phyloP scores from a whole-genome alignment of 495 filamentous ascomycete species.

The Podospora conica region DNA sequence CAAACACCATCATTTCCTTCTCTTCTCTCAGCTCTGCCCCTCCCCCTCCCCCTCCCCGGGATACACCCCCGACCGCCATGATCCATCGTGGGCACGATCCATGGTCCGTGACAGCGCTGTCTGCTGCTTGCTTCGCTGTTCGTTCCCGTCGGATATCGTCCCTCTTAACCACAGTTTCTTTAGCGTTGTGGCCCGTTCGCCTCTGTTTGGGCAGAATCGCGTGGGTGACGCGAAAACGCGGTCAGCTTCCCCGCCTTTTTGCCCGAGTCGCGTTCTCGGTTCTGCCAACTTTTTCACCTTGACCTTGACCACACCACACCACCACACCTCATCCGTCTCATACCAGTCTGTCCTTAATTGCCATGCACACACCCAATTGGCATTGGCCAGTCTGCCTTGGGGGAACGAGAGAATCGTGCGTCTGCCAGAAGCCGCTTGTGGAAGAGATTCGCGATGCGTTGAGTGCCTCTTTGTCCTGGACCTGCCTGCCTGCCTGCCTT shows the following conservation, averaged over 20 bases:
- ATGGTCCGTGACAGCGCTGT: constrained; percentile 8
- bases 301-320: background rate
- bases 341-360: constrained; percentile 7
- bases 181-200: constrained; percentile 5
- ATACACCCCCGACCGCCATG: background rate
- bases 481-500: no score
- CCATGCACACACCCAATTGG: background rate
- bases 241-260: constrained; percentile 15
- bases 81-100: background rate
- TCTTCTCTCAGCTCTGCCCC: background rate
- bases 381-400: background rate
- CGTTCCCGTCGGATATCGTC: background rate
- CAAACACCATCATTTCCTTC: background rate
- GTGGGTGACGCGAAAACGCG: constrained; percentile 16
- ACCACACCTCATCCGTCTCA: background rate
- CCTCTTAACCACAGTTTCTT: constrained; percentile 1
- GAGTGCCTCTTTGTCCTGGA: background rate
- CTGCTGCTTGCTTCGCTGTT: background rate
- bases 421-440: background rate
- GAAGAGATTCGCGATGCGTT: background rate
- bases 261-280: background rate
- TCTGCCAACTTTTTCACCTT: constrained; percentile 5
- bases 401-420: background rate
- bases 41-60: background rate
- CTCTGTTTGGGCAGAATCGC: constrained; percentile 15